A percentile compares a stretch with the other conserved stretches of the same genome.
phyloP scores from a whole-genome alignment of 2,329 filamentous ascomycete species.

The Xylaria arbuscula region DNA sequence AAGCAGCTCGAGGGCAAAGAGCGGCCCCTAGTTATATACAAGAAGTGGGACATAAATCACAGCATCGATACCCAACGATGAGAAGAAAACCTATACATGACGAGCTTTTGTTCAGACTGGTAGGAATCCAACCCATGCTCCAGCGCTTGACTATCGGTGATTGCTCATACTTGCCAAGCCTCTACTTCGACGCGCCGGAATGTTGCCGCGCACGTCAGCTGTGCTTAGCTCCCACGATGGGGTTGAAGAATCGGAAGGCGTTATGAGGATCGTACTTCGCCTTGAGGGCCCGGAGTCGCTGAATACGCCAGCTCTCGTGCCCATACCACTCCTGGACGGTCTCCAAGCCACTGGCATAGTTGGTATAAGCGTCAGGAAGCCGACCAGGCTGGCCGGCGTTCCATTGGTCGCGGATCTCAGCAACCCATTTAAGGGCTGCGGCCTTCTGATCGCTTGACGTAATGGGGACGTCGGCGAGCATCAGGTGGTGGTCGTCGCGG shows the following conservation, averaged over 20 bases:
- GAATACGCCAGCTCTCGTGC: constrained; percentile 48
- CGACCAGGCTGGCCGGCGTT: constrained; percentile 34
- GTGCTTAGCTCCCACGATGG: too few relatives aligned
- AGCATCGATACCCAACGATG: too few relatives aligned
- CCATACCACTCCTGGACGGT: constrained; percentile 41
- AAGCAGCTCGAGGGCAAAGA: too few relatives aligned
- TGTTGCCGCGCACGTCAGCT: too few relatives aligned
- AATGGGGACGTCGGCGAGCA: background rate
- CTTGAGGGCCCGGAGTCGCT: constrained; percentile 49
- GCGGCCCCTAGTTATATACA: too few relatives aligned
- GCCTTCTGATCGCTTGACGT: background rate
- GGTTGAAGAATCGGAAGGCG: constrained; percentile 36
- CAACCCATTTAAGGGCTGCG: constrained; percentile 16
- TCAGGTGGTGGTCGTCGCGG: background rate
- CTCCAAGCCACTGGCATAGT: constrained; percentile 44
- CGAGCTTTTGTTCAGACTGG: too few relatives aligned
- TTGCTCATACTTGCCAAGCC: too few relatives aligned
- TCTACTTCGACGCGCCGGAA: too few relatives aligned
- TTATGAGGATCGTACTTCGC: constrained; percentile 52
- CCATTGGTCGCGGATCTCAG: constrained; percentile 35
- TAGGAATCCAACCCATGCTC: too few relatives aligned
- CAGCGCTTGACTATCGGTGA: too few relatives aligned
- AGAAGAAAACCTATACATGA: too few relatives aligned
- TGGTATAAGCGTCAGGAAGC: constrained; percentile 38
- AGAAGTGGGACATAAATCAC: too few relatives aligned